Evolutionary conservation across 768 basidiomycete species (phyloP).

Genomic region (Amanita pallidorosea): DNA sequence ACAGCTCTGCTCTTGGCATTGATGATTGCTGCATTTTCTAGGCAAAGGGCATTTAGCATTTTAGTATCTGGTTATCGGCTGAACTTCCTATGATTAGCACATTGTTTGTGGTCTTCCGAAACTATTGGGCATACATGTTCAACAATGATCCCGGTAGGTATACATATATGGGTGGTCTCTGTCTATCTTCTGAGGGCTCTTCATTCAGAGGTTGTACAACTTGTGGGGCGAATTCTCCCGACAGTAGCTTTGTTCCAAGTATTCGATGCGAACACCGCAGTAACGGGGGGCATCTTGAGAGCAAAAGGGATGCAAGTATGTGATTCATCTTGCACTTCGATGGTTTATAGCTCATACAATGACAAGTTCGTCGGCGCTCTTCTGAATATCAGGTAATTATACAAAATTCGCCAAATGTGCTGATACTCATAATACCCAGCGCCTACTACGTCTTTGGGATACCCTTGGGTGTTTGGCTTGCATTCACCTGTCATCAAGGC

Average conservation of each 20-base stretch:
- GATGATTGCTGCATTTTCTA: constrained; percentile 51
- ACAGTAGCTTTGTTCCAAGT: constrained; percentile 76
- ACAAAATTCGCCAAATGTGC: background rate
- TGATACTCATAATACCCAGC: constrained; percentile 15
- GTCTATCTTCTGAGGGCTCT: background rate
- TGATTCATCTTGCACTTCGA: constrained; percentile 3
- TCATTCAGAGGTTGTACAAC: constrained; percentile 35
- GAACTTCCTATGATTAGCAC: constrained; percentile 21
- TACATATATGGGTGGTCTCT: background rate
- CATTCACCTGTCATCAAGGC: constrained; percentile 46
- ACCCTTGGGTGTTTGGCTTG: constrained; percentile 71
- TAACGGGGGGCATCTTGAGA: constrained; percentile 71
- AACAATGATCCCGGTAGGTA: constrained; percentile 51
- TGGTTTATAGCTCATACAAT: background rate
- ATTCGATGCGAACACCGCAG: constrained; percentile 65
- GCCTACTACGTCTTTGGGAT: constrained; percentile 82
- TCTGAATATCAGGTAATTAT: constrained; percentile 57
- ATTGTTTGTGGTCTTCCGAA: constrained; percentile 48
- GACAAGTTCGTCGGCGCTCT: constrained; percentile 54
- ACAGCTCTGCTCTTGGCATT: constrained; percentile 59
- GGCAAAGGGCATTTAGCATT: constrained; percentile 27
- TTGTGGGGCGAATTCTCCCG: constrained; percentile 64
- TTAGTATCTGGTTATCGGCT: background rate
- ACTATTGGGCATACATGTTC: constrained; percentile 66
- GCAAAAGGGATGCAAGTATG: constrained; percentile 68